Evolutionary conservation across 306 rosid species (phyloP), one percentile per base, ranked within the genome.

Genomic region (Acacia acuminata): DNA sequence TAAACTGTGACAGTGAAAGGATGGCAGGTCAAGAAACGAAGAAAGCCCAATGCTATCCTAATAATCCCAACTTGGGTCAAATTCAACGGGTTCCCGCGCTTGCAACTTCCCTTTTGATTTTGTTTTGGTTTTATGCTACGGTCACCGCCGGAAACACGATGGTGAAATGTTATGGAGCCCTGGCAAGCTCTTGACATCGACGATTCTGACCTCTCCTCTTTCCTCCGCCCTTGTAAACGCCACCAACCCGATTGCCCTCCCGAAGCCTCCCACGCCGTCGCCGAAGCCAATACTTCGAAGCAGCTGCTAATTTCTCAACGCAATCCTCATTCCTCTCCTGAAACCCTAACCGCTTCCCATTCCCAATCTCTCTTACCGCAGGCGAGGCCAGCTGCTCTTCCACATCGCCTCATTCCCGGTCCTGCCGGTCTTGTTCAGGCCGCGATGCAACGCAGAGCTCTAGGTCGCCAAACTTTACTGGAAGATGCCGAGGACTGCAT

Each of bases 351-450:
- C 27, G 0, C 19, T 48, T 79, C 80, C 43, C 81, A 60, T 34
- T 69, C 85, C 27, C 84, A 47, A 3, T 20, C 34, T 20, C 24
- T 47, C 75, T 75, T 25, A 2, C 77, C 38, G 12, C 81, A 27
- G 44, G 27, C 70, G 30, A 68, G 75, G 71, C 56, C 67, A 42
- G 4, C 81, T 11, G 56, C 72, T 40, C 1, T 86, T 5, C 36
- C 85, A 22, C 73, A 72, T 36, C 43, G 25, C 14, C 85, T 87
- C 36, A 89, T 95, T 88, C 96, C 97, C 0, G 98, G 97, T 4
- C 99, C 98, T 7, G 98, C 98, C 75, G 94, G 97, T 48, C 85
- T 87, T 0, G 82, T 92, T 43, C 99, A 93, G 77, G 83, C 90
- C 7, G 97, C 94, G 65, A 89, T 91, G 89, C 88, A 82, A 69